Conservation (phyloP, 2,329 filamentous ascomycete genomes). For the Geosmithia putterillii region DNA sequence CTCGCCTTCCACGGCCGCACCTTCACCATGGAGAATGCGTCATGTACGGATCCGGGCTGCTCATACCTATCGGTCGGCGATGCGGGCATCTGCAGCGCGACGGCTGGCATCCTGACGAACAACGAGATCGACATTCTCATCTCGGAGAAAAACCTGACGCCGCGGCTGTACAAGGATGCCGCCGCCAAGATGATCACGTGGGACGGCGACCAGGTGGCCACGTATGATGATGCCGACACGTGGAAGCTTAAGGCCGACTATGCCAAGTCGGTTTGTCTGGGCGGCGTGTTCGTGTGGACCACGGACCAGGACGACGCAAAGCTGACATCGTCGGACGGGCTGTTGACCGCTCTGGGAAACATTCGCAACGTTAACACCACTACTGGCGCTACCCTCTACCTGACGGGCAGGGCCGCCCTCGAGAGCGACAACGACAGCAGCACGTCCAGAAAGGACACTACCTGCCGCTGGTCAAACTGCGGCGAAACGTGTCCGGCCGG, state of each 20-base stretch:
- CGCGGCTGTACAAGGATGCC: background rate
- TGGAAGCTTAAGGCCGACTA: constrained; percentile 1
- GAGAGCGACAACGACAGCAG: too few species aligned
- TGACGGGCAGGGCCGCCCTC: too few species aligned
- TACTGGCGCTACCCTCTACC: too few species aligned
- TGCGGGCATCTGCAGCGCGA: constrained; percentile 9
- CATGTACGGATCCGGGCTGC: constrained; percentile 8
- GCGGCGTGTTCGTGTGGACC: constrained; percentile 11
- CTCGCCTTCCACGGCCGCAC: constrained; percentile 26
- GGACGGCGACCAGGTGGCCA: constrained; percentile 2
- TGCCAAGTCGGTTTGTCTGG: background rate
- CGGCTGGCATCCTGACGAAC: constrained; percentile 11
- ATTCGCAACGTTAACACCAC: too few species aligned
- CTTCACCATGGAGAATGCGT: constrained; percentile 7
- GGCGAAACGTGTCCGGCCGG: too few species aligned
- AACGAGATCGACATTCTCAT: constrained; percentile 11
- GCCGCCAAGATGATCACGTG: constrained; percentile 2
- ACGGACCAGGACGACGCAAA: constrained; percentile 12
- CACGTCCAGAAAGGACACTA: too few species aligned
- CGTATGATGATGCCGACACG: constrained; percentile 2
- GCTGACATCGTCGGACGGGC: too few species aligned
- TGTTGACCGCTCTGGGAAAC: too few species aligned
- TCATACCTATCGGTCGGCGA: constrained; percentile 2
- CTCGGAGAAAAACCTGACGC: background rate
- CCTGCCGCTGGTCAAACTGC: too few species aligned